A percentile compares a stretch with the other conserved stretches of the same genome.
These are phyloP conservation scores for Penicillium sp. DNA, from an alignment of 2,329 filamentous ascomycete genomes.

Conservation along the genomic window DNA sequence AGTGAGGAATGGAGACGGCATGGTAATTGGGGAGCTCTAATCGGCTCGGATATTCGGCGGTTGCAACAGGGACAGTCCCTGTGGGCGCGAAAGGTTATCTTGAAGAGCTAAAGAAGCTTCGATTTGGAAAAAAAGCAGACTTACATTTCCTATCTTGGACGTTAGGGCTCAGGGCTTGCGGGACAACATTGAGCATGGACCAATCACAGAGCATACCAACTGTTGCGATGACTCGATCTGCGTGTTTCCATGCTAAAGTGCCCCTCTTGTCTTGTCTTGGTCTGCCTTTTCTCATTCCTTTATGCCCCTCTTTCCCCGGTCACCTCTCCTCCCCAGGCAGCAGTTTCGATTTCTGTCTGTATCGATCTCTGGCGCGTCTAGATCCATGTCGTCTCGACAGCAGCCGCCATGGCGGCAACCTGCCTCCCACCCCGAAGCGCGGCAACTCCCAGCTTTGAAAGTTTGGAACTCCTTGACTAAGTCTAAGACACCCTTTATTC, in stretches of 20 bases:
- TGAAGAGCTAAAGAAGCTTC: conserved; percentile 1
- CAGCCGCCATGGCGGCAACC: conserved; percentile 49
- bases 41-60: background rate
- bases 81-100: background rate
- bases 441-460: conserved; percentile 58
- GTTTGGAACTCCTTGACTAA: conserved; percentile 80
- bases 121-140: conserved; percentile 15
- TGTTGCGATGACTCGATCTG: conserved; percentile 22
- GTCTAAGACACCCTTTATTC: conserved; percentile 70
- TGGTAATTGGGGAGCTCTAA: conserved; percentile 12
- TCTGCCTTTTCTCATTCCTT: conserved; percentile 13
- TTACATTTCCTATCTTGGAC: conserved; percentile 18
- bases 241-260: conserved; percentile 12
- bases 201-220: conserved; percentile 20
- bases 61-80: background rate
- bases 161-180: conserved; percentile 27
- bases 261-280: conserved; percentile 21
- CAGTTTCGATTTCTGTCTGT: conserved; percentile 15
- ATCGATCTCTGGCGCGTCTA: conserved; percentile 15
- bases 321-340: conserved; percentile 12
- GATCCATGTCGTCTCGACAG: conserved; percentile 37
- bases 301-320: conserved; percentile 26
- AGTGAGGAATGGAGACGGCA: conserved; percentile 75
- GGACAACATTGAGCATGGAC: conserved; percentile 5
- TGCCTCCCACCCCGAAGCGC: conserved; percentile 28